Conservation (phyloP, 768 basidiomycete genomes). For the Serendipita sp. region DNA sequence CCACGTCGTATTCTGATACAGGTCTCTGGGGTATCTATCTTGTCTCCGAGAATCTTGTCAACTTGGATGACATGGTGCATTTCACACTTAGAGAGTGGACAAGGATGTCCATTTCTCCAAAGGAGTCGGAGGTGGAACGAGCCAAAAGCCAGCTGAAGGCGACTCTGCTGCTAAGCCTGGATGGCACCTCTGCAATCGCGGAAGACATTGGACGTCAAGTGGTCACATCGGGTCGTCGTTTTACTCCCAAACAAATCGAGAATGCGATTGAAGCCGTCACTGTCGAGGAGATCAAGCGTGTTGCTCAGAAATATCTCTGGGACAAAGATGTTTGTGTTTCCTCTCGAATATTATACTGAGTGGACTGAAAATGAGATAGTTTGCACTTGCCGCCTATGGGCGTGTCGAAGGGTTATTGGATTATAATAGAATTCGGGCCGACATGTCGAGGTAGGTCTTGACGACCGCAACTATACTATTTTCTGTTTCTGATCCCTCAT, state of each 20-base stretch:
- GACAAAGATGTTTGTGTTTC: slow-evolving; percentile 66
- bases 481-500: too few relatives aligned
- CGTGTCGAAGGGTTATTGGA: slow-evolving; percentile 84
- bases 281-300: slow-evolving; percentile 77
- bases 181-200: slow-evolving; percentile 92
- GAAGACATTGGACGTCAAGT: slow-evolving; percentile 96
- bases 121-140: slow-evolving; percentile 78
- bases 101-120: slow-evolving; percentile 79
- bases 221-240: slow-evolving; percentile 79
- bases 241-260: slow-evolving; percentile 90
- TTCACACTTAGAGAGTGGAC: slow-evolving; percentile 95
- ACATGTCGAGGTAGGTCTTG: slow-evolving; percentile 28
- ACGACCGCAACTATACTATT: slow-evolving; percentile 13
- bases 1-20: slow-evolving; percentile 95
- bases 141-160: slow-evolving; percentile 99
- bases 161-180: slow-evolving; percentile 71
- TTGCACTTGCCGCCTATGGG: slow-evolving; percentile 80
- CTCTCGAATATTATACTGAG: slow-evolving; percentile 4
- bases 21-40: slow-evolving; percentile 99
- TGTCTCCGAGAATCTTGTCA: slow-evolving; percentile 84
- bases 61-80: slow-evolving; percentile 86
- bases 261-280: slow-evolving; percentile 80
- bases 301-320: slow-evolving; percentile 94
- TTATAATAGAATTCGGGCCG: slow-evolving; percentile 58
- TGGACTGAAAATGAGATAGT: slow-evolving; percentile 25